Conservation (phyloP, 768 basidiomycete species). For the Lentinula guzmanii region DNA sequence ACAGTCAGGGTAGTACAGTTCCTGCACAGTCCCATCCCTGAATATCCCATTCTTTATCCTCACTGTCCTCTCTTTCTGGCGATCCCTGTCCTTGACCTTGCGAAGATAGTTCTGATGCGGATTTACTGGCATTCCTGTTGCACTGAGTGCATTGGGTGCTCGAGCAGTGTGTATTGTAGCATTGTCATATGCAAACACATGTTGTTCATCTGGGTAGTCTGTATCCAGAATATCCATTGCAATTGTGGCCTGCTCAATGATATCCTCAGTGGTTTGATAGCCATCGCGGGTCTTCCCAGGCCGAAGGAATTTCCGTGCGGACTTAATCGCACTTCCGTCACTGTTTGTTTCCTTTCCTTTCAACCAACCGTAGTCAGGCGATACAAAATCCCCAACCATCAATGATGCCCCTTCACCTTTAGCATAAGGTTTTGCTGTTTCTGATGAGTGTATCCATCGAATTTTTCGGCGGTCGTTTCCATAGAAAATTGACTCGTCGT, state of each 20-base stretch:
- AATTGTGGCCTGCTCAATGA: conserved; percentile 18
- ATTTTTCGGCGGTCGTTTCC: conserved; percentile 21
- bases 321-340: no score
- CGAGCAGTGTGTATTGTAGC: neutral
- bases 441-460: conserved; percentile 18
- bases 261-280: conserved; percentile 27
- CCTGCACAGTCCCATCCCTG: conserved; percentile 15
- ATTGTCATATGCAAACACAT: conserved; percentile 2
- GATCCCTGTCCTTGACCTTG: neutral
- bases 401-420: conserved; percentile 28
- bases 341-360: no score
- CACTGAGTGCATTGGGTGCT: neutral
- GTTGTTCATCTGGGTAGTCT: neutral
- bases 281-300: conserved; percentile 26
- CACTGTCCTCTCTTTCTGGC: neutral
- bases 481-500: conserved; percentile 31
- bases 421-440: conserved; percentile 14
- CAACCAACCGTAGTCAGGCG: conserved; percentile 23
- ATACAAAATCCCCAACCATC: conserved; percentile 31
- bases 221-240: conserved; percentile 15
- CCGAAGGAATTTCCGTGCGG: conserved; percentile 27
- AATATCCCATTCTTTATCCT: conserved; percentile 17
- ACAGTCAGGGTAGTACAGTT: conserved; percentile 18
- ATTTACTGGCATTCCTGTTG: neutral
- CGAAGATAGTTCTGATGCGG: neutral